Base-by-base conservation (phyloP, 176 grass and related monocot species). In the Phragmites australis region DNA sequence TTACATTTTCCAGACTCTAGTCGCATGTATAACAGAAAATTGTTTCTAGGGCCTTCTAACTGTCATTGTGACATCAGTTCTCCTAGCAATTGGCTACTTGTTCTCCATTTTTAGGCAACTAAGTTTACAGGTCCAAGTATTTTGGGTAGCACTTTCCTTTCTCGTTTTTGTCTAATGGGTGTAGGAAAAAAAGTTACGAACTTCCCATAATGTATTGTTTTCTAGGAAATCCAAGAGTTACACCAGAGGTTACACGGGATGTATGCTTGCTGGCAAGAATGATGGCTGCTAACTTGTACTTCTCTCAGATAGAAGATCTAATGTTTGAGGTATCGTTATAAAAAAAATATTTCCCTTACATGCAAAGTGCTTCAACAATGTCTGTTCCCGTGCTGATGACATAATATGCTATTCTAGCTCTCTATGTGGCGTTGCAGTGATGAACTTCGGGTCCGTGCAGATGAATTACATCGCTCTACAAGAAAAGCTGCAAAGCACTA, bases 391-490 rank as follows among this genome's bases (percentile, higher is more conserved):
- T 75, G 40, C 70, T 90, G 56, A 87, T 7, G 17, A 23, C 5
- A 52, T 61, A 40, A 32, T 40, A 63, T 87, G 51, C 77, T 86
- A 53, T 85, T 89, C 18, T 83, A 99, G 96, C 86, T 99, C n/a
- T 99, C 96, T 60, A 99, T 99, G 96, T 99, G 96, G 96, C 93
- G 96, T 44, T 95, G 96, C 86, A 91, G 75, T 53, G 81, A 93
- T 63, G 96, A 95, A 76, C 96, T 99, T 81, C 89, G 86, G 64
- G 27, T 71, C 30, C 81, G 65, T 72, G 96, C 88, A 74, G 90
- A 89, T 86, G 91, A 83, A 74, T 37, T 95, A 50, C 96, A 95
- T 50, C 70, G 59, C 41, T 89, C 90, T 25, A 80, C 85, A 45
- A 93, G 69, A 79, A 92, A 87, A 88, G 80, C 85, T 75, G 90